These are phyloP conservation scores for sweet orange (Citrus sinensis) DNA, from an alignment of 345 rosid genomes.

Conservation along the genomic window DVS_A1.0 CM039163.1:1374501-1375000, in stretches of 20 bases:
- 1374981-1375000: not conserved
- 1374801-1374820: constrained; percentile 13
- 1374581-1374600: not conserved
- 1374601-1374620: not conserved
- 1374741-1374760: constrained; percentile 14
- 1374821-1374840: constrained; percentile 26
- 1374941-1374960: not conserved
- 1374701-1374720: not conserved
- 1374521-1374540: constrained; percentile 14
- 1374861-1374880: not conserved
- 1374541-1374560: not conserved
- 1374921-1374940: not conserved
- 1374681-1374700: not conserved
- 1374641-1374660: not conserved
- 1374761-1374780: not conserved
- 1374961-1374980: not conserved
- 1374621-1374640: not conserved
- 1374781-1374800: not conserved
- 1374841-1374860: constrained; percentile 19
- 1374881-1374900: not conserved
- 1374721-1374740: not conserved
- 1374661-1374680: not conserved
- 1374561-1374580: not conserved
- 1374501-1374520: not conserved
- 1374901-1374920: not conserved